phyloP scores from a whole-genome alignment of 495 filamentous ascomycete genomes.

The Hypoxylon crocopeplum region DNA sequence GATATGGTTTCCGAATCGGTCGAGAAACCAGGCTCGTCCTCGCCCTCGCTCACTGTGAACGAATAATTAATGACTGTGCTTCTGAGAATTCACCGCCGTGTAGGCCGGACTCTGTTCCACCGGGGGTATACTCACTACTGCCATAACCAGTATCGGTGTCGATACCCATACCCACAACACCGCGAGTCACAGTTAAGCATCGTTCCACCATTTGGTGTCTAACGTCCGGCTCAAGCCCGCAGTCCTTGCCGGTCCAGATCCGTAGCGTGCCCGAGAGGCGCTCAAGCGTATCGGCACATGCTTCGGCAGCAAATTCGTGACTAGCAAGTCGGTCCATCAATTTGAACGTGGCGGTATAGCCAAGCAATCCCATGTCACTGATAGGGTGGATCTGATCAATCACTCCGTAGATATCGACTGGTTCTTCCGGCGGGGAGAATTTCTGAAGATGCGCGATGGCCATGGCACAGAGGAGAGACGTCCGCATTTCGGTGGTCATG shows the following conservation, averaged over 20 bases:
- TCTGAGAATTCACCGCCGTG: background rate
- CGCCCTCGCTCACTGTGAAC: constrained; percentile 29
- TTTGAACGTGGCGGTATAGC: constrained; percentile 76
- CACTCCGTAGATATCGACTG: constrained; percentile 49
- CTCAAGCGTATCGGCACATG: constrained; percentile 56
- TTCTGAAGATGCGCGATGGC: constrained; percentile 72
- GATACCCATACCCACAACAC: constrained; percentile 58
- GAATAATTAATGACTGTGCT: background rate
- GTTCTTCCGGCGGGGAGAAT: constrained; percentile 45
- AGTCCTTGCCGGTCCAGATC: constrained; percentile 58
- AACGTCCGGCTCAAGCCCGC: constrained; percentile 52
- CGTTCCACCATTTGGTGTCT: constrained; percentile 56
- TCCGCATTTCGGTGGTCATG: constrained; percentile 49
- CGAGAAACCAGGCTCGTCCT: constrained; percentile 8
- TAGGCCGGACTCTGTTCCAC: background rate
- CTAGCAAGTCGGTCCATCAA: constrained; percentile 66
- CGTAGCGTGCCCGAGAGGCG: constrained; percentile 59
- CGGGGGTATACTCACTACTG: constrained; percentile 42
- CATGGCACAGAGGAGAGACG: constrained; percentile 80
- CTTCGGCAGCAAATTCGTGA: constrained; percentile 59
- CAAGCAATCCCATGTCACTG: constrained; percentile 71
- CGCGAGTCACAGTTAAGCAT: constrained; percentile 56
- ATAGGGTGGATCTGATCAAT: constrained; percentile 56
- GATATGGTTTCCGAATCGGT: background rate
- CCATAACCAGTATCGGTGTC: constrained; percentile 64